Percentiles rank a stretch among this genome's conserved stretches.
Conservation (phyloP, 225 moss, liverwort and hornwort species). For the Neckera pumila region DNA sequence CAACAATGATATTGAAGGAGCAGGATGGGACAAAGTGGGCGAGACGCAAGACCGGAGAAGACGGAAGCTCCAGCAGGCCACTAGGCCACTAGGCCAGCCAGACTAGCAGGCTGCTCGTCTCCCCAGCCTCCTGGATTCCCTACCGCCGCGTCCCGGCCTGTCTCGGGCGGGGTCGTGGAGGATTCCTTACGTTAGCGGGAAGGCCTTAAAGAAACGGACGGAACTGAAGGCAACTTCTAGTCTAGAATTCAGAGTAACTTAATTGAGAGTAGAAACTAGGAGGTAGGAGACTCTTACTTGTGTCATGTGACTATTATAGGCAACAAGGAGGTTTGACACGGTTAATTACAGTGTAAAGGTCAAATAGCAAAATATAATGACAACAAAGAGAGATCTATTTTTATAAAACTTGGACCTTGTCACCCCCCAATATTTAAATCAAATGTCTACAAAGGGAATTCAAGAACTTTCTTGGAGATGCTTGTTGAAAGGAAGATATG, state of each 20-base stretch:
- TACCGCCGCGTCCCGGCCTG: conserved; percentile 24
- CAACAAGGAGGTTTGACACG: background rate
- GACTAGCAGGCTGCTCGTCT: background rate
- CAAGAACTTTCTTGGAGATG: accelerated
- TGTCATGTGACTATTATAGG: background rate
- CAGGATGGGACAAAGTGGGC: conserved; percentile 3
- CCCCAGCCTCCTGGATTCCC: conserved; percentile 19
- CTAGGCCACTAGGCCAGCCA: no score
- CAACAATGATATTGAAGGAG: background rate
- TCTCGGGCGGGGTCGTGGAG: background rate
- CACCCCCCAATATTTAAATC: background rate
- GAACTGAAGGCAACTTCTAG: background rate
- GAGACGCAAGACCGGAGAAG: background rate
- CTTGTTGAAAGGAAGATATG: no score
- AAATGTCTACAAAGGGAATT: background rate
- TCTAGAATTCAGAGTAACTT: background rate
- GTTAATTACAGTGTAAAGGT: background rate
- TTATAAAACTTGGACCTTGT: background rate
- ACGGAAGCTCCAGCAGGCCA: background rate
- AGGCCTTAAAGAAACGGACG: background rate
- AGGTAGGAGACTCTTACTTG: background rate
- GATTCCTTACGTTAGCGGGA: background rate
- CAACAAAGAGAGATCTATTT: background rate
- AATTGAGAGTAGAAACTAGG: background rate
- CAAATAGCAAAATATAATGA: background rate